Percentiles rank a stretch among this genome's conserved stretches.
Conservation (phyloP, 2,329 filamentous ascomycete species). For the Aspergillus terreus region DNA sequence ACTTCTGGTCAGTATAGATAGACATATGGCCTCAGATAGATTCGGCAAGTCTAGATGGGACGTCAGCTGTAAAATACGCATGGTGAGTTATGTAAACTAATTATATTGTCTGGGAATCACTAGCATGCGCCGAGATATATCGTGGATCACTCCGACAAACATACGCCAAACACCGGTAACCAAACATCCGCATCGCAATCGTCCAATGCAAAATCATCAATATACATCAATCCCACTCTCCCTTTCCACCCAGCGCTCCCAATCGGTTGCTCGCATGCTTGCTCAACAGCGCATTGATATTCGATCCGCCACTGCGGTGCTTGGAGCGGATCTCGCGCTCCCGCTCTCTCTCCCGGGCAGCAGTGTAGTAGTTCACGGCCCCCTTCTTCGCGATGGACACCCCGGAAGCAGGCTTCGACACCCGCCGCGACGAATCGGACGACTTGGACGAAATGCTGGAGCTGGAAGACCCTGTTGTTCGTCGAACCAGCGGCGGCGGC, state of each 20-base stretch:
- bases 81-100: no score
- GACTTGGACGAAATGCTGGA: constrained; percentile 21
- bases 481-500: constrained; percentile 29
- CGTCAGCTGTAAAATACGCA: no score
- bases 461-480: constrained; percentile 27
- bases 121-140: no score
- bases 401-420: constrained; percentile 29
- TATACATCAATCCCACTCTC: constrained; percentile 39
- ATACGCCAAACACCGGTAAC: not conserved
- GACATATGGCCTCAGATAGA: not conserved
- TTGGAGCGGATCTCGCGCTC: constrained; percentile 52
- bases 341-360: constrained; percentile 57
- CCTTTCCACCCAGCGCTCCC: constrained; percentile 32
- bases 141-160: not conserved
- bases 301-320: constrained; percentile 40
- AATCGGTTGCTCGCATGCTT: constrained; percentile 38
- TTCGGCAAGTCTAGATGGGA: no score
- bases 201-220: not conserved
- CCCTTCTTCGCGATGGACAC: constrained; percentile 55
- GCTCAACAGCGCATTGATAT: constrained; percentile 34
- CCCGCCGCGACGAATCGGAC: constrained; percentile 19
- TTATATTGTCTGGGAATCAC: no score
- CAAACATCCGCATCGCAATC: no score
- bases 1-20: not conserved
- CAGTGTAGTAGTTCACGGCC: constrained; percentile 54